Base-by-base conservation (phyloP, 2,329 filamentous ascomycete genomes). In the Thelonectria blattea region DNA sequence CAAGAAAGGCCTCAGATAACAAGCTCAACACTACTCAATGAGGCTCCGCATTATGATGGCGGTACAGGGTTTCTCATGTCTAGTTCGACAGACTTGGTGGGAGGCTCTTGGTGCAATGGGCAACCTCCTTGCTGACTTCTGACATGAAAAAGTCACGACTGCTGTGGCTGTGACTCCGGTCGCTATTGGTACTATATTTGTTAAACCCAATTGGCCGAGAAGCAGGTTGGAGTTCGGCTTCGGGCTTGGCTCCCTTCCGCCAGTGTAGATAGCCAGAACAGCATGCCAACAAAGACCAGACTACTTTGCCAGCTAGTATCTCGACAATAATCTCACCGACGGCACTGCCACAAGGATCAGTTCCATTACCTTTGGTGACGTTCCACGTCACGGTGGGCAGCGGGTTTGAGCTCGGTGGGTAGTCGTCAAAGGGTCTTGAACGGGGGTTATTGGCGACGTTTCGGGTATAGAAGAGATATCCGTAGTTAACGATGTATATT, bases 1-100 rank as follows among this genome's bases (percentile, higher is more conserved):
- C 6, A 3, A 24, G 22, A 3, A 24, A 24, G 3, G 3, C 6
- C 22, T 3, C 22, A 24, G 3, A 24, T 24, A 24, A 6, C n/a
- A 6, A 24, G 22, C 22, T 24, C 22, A 24, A 6, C 3, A 6
- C 3, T 6, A 6, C 6, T 6, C 22, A 4, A 24, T 24, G 22
- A 24, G 22, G 32, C 14, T 5, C 32, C 11, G 14, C n/a, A n/a
- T n/a, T n/a, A n/a, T 12, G 15, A 34, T 34, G 18, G 24, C 3
- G 30, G 12, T 3, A 17, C 3, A 18, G 7, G 12, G 5, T 6
- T 9, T 10, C 42, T 54, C 8, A 42, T 20, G 27, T 58, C 51
- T 15, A 63, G 37, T 22, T 63, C 61, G n/a, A 48, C 51, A 20
- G 54, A n/a, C n/a, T n/a, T n/a, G n/a, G n/a, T n/a, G 58, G 58